phyloP scores from a whole-genome alignment of 192 early-diverging fungal species.

The Podila epicladia region DNA sequence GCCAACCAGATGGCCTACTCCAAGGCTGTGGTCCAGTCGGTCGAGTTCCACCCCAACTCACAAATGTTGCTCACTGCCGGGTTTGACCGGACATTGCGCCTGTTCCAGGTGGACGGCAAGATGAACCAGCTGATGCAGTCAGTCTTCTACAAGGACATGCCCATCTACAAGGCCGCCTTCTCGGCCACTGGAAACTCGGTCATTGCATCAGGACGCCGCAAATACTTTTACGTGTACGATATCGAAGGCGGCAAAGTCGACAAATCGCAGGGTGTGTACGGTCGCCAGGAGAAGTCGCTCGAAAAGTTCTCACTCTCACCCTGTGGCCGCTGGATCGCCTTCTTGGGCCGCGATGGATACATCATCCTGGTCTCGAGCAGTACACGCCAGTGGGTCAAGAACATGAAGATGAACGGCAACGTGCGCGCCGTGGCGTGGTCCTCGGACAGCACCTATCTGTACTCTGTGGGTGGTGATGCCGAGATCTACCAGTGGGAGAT shows the following conservation, averaged over 20 bases:
- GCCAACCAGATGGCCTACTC: conserved; percentile 78
- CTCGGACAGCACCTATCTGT: conserved; percentile 79
- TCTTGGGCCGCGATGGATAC: conserved; percentile 82
- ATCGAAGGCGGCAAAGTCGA: conserved; percentile 80
- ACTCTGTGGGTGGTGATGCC: conserved; percentile 82
- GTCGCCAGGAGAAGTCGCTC: conserved; percentile 74
- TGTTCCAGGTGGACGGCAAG: conserved; percentile 93
- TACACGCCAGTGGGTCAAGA: conserved; percentile 91
- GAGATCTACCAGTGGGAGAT: conserved; percentile 94
- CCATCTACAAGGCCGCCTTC: conserved; percentile 82
- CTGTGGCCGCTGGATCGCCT: conserved; percentile 79
- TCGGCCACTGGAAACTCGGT: conserved; percentile 78
- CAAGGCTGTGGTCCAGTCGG: conserved; percentile 71
- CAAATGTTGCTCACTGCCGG: conserved; percentile 90
- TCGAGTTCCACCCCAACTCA: conserved; percentile 91
- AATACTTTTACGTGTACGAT: conserved; percentile 87
- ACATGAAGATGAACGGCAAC: conserved; percentile 91
- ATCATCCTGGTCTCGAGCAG: conserved; percentile 79
- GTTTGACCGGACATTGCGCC: conserved; percentile 85
- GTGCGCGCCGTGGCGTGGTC: conserved; percentile 81
- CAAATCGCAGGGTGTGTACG: conserved; percentile 76
- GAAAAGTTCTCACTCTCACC: conserved; percentile 78
- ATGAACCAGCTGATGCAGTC: conserved; percentile 93
- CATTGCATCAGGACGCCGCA: conserved; percentile 80
- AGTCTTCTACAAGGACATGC: conserved; percentile 89